Evolutionary conservation across 768 basidiomycete genomes (phyloP).

Genomic region (Boletus rex-veris): DNA sequence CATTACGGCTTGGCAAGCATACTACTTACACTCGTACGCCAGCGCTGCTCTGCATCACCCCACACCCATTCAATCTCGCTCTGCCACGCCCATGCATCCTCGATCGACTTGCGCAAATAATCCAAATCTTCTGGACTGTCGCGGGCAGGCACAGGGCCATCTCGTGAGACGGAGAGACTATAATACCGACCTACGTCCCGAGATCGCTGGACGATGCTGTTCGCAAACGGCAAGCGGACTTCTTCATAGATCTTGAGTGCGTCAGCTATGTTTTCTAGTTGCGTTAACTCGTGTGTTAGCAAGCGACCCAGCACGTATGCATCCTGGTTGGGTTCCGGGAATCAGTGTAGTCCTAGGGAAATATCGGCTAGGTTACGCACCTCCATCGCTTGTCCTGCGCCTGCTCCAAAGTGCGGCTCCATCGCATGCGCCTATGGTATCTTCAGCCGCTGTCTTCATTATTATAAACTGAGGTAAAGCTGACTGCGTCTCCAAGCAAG

Average conservation of each 20-base stretch:
- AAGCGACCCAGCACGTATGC: slow-evolving; percentile 30
- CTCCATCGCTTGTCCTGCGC: slow-evolving; percentile 52
- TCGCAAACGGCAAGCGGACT: slow-evolving; percentile 31
- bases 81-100: slow-evolving; percentile 21
- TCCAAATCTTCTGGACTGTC: slow-evolving; percentile 7
- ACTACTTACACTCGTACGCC: not conserved
- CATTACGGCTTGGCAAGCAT: not conserved
- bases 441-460: not conserved
- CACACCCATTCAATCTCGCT: slow-evolving; percentile 2
- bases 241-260: slow-evolving; percentile 33
- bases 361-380: slow-evolving; percentile 20
- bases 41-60: slow-evolving; percentile 12
- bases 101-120: slow-evolving; percentile 6
- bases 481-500: slow-evolving; percentile 48
- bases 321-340: slow-evolving; percentile 19
- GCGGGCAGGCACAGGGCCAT: not conserved
- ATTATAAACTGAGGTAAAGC: not conserved
- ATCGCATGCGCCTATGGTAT: slow-evolving; percentile 44
- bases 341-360: not conserved
- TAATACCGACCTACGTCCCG: slow-evolving; percentile 23
- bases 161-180: slow-evolving; percentile 9
- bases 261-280: slow-evolving; percentile 18
- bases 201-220: slow-evolving; percentile 19
- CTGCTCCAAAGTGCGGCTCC: slow-evolving; percentile 45
- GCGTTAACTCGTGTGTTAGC: slow-evolving; percentile 23